Conservation (phyloP, 768 basidiomycete species). For the Suillus brevipes region DNA sequence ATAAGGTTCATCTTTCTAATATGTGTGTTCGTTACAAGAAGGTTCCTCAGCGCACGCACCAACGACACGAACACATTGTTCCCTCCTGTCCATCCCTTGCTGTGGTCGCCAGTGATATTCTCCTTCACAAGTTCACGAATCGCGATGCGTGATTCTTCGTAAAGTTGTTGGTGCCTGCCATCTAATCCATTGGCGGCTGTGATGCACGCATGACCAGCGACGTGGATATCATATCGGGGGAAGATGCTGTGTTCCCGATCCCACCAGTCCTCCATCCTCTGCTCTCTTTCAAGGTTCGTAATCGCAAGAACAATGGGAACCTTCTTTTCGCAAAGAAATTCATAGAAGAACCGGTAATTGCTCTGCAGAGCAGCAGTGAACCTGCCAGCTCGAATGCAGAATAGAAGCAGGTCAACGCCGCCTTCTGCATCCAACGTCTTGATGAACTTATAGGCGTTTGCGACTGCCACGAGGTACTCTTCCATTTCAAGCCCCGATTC, state of each 20-base stretch:
- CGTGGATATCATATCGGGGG: not conserved
- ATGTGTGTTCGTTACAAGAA: not conserved
- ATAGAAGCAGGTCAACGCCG: conserved; percentile 43
- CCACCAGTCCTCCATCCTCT: conserved; percentile 36
- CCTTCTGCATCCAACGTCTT: conserved; percentile 28
- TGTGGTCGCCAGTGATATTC: not conserved
- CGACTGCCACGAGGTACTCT: conserved; percentile 29
- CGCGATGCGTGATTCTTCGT: not conserved
- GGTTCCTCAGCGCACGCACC: not conserved
- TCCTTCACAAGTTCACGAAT: not conserved
- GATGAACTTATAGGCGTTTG: conserved; percentile 36
- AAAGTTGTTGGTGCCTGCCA: not conserved
- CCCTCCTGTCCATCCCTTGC: not conserved
- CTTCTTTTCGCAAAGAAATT: conserved; percentile 26
- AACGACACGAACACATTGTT: not conserved
- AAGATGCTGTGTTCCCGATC: not conserved
- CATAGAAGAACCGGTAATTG: conserved; percentile 10
- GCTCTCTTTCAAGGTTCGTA: conserved; percentile 37
- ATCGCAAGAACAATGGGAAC: conserved; percentile 42
- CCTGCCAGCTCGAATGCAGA: conserved; percentile 39
- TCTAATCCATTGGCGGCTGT: not conserved
- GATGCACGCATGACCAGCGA: conserved; percentile 2
- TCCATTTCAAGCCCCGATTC: conserved; percentile 24
- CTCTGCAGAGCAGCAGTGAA: conserved; percentile 29
- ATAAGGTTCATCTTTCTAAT: not conserved